A percentile compares a stretch with the other conserved stretches of the same genome.
Conservation (phyloP, 805 yeast species). For the Candida schatavii region DNA sequence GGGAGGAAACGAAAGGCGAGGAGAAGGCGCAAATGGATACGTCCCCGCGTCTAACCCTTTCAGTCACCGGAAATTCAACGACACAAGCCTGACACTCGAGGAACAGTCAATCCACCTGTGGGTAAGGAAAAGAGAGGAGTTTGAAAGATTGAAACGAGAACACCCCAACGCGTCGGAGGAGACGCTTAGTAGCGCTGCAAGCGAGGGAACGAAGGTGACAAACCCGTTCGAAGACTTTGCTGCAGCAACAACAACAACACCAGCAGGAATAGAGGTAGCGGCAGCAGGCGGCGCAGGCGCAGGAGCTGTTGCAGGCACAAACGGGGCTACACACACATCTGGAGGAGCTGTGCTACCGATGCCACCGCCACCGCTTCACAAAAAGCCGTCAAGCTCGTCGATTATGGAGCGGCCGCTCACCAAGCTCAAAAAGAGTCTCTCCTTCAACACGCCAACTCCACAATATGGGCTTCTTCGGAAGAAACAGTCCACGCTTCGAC, state of each 20-base stretch:
- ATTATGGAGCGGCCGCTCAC: neutral
- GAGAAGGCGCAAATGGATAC: no score
- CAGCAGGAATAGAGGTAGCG: neutral
- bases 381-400: neutral
- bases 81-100: conserved; percentile 39
- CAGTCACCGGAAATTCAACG: conserved; percentile 15
- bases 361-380: neutral
- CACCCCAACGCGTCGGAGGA: conserved; percentile 25
- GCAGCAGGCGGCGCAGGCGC: neutral
- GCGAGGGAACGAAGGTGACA: neutral
- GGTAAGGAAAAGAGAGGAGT: conserved; percentile 49
- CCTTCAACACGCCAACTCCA: neutral
- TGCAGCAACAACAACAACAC: no score
- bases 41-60: no score
- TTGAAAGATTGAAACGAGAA: conserved; percentile 26
- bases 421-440: conserved; percentile 1
- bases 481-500: neutral
- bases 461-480: conserved; percentile 2
- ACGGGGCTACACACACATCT: neutral
- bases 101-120: conserved; percentile 51
- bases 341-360: neutral
- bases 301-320: neutral
- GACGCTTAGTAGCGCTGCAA: conserved; percentile 13
- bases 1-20: no score
- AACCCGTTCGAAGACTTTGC: conserved; percentile 5